Evolutionary conservation across 768 basidiomycete genomes (phyloP), one percentile per base, ranked within the genome.

Genomic region (Pholiota molesta): DNA sequence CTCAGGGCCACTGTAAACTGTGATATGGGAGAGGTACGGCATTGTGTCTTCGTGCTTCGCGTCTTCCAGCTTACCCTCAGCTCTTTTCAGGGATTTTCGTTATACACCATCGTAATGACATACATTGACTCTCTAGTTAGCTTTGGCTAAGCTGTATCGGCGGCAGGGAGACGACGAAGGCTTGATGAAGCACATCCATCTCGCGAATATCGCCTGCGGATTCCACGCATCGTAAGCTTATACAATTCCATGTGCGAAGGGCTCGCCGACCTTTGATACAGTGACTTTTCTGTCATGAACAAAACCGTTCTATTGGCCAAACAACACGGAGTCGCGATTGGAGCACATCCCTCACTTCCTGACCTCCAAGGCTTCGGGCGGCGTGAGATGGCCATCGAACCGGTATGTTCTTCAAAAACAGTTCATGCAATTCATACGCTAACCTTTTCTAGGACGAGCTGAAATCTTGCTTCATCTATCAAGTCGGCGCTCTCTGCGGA

Each of bases 281-380:
- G 86, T 0, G 87, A 89, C 69, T 88, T 87, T 64, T 78, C 82
- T 0, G 80, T 88, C 53, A 90, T 91, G 88, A 78, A 84, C 63
- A 76, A 81, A 68, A 89, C 88, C 0, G 86, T 89, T 2, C 60
- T 63, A 0, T 75, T 86, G 4, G 88, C 88, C 2, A 88, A 87
- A 65, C 66, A 72, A 37, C 76, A 87, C 67, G 76, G 77, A 21
- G 86, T 89, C 29, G 73, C 76, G 28, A 79, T 87, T n/a, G 88
- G 89, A 0, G 89, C 88, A 8, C 89, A 90, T 65, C 88, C 88
- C 1, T 86, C 84, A 21, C 79, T 88, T 26, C 88, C 79, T 11
- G 87, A 90, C 69, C 69, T 80, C 19, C 87, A 87, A 67, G 87
- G 87, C 0, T 89, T 89, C 60, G 88, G 88, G 5, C 72, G 88